Percentiles rank a stretch among this genome's conserved stretches.
phyloP scores from a whole-genome alignment of 176 grass and related monocot species.

The Paspalum vaginatum region DNA sequence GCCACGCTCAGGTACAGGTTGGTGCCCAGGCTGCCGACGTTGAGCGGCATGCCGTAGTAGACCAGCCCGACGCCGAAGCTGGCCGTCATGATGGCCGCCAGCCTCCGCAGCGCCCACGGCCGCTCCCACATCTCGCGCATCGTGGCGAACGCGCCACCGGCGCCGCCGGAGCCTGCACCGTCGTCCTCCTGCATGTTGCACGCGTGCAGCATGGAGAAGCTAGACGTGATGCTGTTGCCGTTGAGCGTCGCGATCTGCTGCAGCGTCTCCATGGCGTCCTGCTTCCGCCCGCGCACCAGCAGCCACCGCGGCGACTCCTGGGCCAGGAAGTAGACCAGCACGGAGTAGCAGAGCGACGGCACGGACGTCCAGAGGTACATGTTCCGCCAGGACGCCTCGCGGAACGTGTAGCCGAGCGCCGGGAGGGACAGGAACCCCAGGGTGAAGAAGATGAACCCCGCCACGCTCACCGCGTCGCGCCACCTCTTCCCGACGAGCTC shows the following conservation, averaged over 20 bases:
- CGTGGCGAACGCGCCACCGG: slow-evolving; percentile 46
- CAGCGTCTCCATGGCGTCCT: slow-evolving; percentile 73
- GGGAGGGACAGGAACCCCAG: slow-evolving; percentile 86
- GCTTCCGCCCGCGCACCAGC: slow-evolving; percentile 73
- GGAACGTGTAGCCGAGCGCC: slow-evolving; percentile 64
- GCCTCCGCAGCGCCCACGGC: slow-evolving; percentile 69
- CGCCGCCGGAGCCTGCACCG: neutral
- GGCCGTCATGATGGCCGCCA: slow-evolving; percentile 61
- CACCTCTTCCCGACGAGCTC: slow-evolving; percentile 83
- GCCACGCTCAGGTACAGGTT: slow-evolving; percentile 85
- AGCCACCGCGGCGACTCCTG: slow-evolving; percentile 94
- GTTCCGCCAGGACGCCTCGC: slow-evolving; percentile 62
- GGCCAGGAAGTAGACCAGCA: slow-evolving; percentile 54
- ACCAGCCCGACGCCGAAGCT: slow-evolving; percentile 77
- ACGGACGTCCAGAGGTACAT: slow-evolving; percentile 77
- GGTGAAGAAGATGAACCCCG: slow-evolving; percentile 75
- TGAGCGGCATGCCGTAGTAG: slow-evolving; percentile 94
- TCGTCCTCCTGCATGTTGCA: slow-evolving; percentile 32
- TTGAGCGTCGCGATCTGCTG: slow-evolving; percentile 57
- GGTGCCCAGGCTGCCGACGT: slow-evolving; percentile 81
- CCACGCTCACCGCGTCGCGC: slow-evolving; percentile 72
- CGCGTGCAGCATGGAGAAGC: slow-evolving; percentile 75
- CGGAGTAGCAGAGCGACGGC: slow-evolving; percentile 64
- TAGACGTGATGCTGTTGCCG: slow-evolving; percentile 59
- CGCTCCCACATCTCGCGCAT: slow-evolving; percentile 55